These are phyloP conservation scores for Cercophora newfieldiana DNA, from an alignment of 495 filamentous ascomycete species.

Conservation along the genomic window DNA sequence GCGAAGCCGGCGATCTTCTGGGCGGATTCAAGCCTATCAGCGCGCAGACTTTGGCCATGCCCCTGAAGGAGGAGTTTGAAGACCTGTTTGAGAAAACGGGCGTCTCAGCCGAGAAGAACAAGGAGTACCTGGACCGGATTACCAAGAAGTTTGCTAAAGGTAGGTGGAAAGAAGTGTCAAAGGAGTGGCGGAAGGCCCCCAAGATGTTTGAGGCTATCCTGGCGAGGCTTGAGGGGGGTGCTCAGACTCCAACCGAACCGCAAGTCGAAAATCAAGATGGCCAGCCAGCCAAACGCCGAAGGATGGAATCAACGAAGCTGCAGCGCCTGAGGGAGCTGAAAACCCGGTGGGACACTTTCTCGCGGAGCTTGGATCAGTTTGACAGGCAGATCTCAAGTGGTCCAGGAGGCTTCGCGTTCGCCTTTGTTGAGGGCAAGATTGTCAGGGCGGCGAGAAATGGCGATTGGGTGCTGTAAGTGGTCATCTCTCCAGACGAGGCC, in stretches of 20 bases:
- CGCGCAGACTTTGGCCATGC: slow-evolving; percentile 80
- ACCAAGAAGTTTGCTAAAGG: slow-evolving; percentile 74
- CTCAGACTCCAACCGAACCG: slow-evolving; percentile 18
- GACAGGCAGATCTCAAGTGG: slow-evolving; percentile 78
- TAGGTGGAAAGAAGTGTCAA: slow-evolving; percentile 81
- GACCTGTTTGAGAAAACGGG: slow-evolving; percentile 78
- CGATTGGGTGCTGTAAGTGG: slow-evolving; percentile 78
- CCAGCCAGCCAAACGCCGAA: slow-evolving; percentile 79
- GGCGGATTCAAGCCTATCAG: slow-evolving; percentile 97
- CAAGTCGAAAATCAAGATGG: slow-evolving; percentile 46
- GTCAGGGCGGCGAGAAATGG: slow-evolving; percentile 90
- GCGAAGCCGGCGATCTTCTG: slow-evolving; percentile 87
- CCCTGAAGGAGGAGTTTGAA: slow-evolving; percentile 90
- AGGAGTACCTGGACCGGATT: slow-evolving; percentile 76
- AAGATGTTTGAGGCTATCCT: slow-evolving; percentile 78
- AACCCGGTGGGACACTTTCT: slow-evolving; percentile 78
- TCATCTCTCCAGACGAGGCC: not conserved
- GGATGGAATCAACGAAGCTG: slow-evolving; percentile 66
- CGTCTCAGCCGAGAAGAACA: slow-evolving; percentile 83
- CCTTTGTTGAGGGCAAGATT: slow-evolving; percentile 93
- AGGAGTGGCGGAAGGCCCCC: slow-evolving; percentile 84
- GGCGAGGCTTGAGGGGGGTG: slow-evolving; percentile 45
- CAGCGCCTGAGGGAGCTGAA: slow-evolving; percentile 58
- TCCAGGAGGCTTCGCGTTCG: slow-evolving; percentile 83
- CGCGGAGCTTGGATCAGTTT: slow-evolving; percentile 71